Evolutionary conservation across 208 protist genomes (phyloP).

Genomic region (Acanthamoeba castellanii): DNA sequence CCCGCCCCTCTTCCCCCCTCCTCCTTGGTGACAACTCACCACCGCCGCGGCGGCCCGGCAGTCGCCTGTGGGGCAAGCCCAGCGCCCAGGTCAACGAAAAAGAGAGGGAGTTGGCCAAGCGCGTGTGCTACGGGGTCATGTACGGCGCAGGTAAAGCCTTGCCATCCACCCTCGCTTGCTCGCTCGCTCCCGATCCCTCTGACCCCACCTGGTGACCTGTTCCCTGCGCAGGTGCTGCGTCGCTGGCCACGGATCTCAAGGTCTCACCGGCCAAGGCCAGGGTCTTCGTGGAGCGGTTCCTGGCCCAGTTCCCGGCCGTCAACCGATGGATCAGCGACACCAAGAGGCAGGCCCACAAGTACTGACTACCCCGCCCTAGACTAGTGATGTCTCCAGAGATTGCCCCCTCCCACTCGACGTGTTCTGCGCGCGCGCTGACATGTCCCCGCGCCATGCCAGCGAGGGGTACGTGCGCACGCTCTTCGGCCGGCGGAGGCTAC

Average conservation of each 20-base stretch:
- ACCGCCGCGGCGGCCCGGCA: neutral
- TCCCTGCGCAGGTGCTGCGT: neutral
- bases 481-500: neutral
- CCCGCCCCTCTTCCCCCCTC: neutral
- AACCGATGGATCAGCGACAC: conserved; percentile 4
- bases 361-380: neutral
- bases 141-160: conserved; percentile 24
- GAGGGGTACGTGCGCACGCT: conserved; percentile 50
- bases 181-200: too few species aligned
- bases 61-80: conserved; percentile 57
- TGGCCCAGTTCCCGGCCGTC: conserved; percentile 46
- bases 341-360: conserved; percentile 20
- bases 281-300: conserved; percentile 30
- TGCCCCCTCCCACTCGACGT: too few species aligned
- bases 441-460: neutral
- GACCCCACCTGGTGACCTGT: neutral
- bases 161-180: too few species aligned
- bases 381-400: neutral
- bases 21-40: neutral
- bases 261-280: neutral
- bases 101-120: conserved; percentile 58
- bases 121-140: conserved; percentile 63
- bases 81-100: neutral
- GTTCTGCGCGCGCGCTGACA: too few species aligned
- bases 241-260: conserved; percentile 67